Evolutionary conservation across 2,329 filamentous ascomycete species (phyloP).

Genomic region (Moelleriella libera): DNA sequence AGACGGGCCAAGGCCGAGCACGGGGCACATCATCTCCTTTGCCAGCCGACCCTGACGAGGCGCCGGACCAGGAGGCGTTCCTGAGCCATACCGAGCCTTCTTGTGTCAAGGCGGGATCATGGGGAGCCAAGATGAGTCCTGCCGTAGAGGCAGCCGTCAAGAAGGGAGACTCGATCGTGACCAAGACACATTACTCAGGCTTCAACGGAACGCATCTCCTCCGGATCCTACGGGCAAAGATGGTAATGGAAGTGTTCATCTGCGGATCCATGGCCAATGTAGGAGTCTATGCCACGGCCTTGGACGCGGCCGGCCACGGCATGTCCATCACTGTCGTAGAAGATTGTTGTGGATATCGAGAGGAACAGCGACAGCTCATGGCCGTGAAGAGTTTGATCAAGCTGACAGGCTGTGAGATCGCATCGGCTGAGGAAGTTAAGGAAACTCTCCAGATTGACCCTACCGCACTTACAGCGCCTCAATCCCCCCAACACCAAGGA

Average conservation of each 20-base stretch:
- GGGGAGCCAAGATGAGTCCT: slow-evolving; percentile 30
- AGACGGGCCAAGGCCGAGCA: slow-evolving; percentile 5
- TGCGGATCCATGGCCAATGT: slow-evolving; percentile 79
- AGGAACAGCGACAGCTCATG: slow-evolving; percentile 50
- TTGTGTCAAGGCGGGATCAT: slow-evolving; percentile 29
- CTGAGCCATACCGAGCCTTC: slow-evolving; percentile 24
- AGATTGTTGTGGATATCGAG: slow-evolving; percentile 77
- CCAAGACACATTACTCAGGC: slow-evolving; percentile 79
- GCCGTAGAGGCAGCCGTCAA: slow-evolving; percentile 27
- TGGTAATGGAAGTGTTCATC: slow-evolving; percentile 80
- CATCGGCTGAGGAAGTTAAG: slow-evolving; percentile 46
- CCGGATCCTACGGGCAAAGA: slow-evolving; percentile 62
- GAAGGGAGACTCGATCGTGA: slow-evolving; percentile 34
- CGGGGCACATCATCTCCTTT: background rate
- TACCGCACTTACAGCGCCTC: background rate
- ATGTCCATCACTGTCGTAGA: slow-evolving; percentile 76
- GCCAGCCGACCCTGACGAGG: slow-evolving; percentile 1
- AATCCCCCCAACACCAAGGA: slow-evolving; percentile 2
- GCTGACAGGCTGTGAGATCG: slow-evolving; percentile 57
- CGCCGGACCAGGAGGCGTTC: slow-evolving; percentile 27
- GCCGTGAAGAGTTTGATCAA: slow-evolving; percentile 60
- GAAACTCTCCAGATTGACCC: slow-evolving; percentile 11
- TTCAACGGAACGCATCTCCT: slow-evolving; percentile 65
- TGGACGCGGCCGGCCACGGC: slow-evolving; percentile 81
- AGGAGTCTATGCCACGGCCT: slow-evolving; percentile 78